Percentiles rank a stretch among this genome's conserved stretches.
Conservation (phyloP, 2,329 filamentous ascomycete genomes). For the Trichophyton benhamiae region DNA sequence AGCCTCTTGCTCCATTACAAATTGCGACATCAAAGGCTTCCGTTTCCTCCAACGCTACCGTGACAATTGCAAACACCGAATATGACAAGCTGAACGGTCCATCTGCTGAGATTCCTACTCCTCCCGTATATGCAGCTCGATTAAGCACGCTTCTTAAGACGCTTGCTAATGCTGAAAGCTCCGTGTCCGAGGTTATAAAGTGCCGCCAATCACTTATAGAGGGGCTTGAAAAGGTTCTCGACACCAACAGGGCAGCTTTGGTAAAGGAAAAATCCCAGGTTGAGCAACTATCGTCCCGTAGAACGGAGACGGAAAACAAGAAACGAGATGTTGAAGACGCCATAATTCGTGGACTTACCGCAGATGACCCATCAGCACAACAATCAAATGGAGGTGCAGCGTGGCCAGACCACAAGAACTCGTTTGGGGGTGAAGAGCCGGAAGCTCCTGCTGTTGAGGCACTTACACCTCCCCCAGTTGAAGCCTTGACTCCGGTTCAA, state of each 20-base stretch:
- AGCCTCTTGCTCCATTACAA: slow-evolving; percentile 61
- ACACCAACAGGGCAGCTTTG: slow-evolving; percentile 57
- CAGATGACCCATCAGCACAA: slow-evolving; percentile 42
- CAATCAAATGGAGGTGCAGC: slow-evolving; percentile 23
- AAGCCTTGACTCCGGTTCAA: slow-evolving; percentile 59
- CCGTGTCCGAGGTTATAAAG: slow-evolving; percentile 79
- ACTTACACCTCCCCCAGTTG: slow-evolving; percentile 62
- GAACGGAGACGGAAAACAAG: slow-evolving; percentile 61
- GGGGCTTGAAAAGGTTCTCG: slow-evolving; percentile 70
- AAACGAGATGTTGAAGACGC: slow-evolving; percentile 81
- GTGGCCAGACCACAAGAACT: slow-evolving; percentile 4
- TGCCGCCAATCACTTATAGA: slow-evolving; percentile 65
- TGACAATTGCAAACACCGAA: slow-evolving; percentile 63
- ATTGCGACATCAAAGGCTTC: slow-evolving; percentile 62
- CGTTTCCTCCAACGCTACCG: slow-evolving; percentile 52
- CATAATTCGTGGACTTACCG: slow-evolving; percentile 72
- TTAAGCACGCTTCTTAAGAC: slow-evolving; percentile 82
- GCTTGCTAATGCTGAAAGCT: slow-evolving; percentile 75
- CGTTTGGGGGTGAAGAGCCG: background rate
- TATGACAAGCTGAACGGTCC: slow-evolving; percentile 74
- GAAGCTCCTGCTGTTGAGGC: slow-evolving; percentile 18
- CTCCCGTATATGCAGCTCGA: slow-evolving; percentile 82
- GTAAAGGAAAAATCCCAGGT: slow-evolving; percentile 56
- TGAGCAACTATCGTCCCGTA: slow-evolving; percentile 53
- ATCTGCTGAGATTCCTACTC: slow-evolving; percentile 54